A percentile compares a stretch with the other conserved stretches of the same genome.
Evolutionary conservation across 2,329 filamentous ascomycete species (phyloP).

Genomic region (Trichoderma brevicompactum): DNA sequence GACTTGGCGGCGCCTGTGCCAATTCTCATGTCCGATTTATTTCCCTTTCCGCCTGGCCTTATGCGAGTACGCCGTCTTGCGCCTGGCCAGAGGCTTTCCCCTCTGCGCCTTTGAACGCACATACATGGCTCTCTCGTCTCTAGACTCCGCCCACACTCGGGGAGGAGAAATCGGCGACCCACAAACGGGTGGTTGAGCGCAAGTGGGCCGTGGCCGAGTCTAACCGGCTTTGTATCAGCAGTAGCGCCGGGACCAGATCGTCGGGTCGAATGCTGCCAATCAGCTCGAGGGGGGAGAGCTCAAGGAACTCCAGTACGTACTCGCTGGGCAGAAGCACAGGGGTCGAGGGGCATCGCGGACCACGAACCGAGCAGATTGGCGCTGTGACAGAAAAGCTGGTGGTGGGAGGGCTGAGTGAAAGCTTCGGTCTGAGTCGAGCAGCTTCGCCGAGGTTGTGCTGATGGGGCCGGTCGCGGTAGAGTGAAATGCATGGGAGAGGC

Average conservation of each 20-base stretch:
- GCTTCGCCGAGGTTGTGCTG: slow-evolving; percentile 20
- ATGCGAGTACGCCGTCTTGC: too few species aligned
- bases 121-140: background rate
- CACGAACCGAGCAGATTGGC: slow-evolving; percentile 28
- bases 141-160: background rate
- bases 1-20: slow-evolving; percentile 1
- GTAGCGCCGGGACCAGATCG: slow-evolving; percentile 44
- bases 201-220: slow-evolving; percentile 33
- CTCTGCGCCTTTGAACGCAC: too few species aligned
- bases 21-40: slow-evolving; percentile 12
- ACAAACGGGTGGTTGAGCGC: slow-evolving; percentile 17
- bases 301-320: background rate
- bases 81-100: background rate
- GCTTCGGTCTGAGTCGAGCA: background rate
- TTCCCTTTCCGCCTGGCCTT: background rate
- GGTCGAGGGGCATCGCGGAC: slow-evolving; percentile 23
- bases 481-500: slow-evolving; percentile 7
- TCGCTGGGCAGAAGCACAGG: slow-evolving; percentile 5
- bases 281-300: slow-evolving; percentile 14
- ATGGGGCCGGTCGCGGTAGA: background rate
- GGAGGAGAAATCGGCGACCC: slow-evolving; percentile 22
- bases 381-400: slow-evolving; percentile 19
- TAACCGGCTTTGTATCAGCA: slow-evolving; percentile 38
- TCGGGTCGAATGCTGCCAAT: slow-evolving; percentile 35
- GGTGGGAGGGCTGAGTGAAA: background rate